Evolutionary conservation across 2,329 filamentous ascomycete genomes (phyloP).

Genomic region (Aspergillus carbonarius): DNA sequence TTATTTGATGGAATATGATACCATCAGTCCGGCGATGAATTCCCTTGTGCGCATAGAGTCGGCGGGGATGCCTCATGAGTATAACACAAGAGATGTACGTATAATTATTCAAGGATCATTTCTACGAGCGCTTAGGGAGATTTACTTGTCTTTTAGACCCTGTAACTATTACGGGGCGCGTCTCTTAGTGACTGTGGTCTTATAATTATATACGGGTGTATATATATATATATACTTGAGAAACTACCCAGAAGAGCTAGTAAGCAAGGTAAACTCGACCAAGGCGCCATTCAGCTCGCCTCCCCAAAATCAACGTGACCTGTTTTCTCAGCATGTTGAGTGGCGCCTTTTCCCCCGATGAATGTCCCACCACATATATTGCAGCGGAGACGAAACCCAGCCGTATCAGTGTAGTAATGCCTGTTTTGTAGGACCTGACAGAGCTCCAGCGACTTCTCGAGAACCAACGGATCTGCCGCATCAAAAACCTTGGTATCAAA

Average conservation of each 20-base stretch:
- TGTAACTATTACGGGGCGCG: too few relatives aligned
- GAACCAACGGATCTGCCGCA: slow-evolving; percentile 53
- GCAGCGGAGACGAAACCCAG: slow-evolving; percentile 75
- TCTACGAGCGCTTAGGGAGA: too few relatives aligned
- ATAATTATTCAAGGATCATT: too few relatives aligned
- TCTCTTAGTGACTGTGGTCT: too few relatives aligned
- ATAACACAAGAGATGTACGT: too few relatives aligned
- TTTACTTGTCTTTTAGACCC: too few relatives aligned
- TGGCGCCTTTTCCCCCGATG: slow-evolving; percentile 48
- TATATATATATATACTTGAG: not conserved
- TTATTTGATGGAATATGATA: not conserved
- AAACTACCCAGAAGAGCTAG: not conserved
- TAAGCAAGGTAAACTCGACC: not conserved
- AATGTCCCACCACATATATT: slow-evolving; percentile 55
- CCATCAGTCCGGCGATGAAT: not conserved
- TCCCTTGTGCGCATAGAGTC: not conserved
- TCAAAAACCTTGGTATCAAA: slow-evolving; percentile 77
- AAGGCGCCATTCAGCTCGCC: slow-evolving; percentile 28
- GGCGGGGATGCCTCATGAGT: not conserved
- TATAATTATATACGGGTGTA: not conserved
- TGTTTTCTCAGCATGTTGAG: slow-evolving; percentile 47
- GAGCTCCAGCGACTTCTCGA: slow-evolving; percentile 63
- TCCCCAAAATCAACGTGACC: slow-evolving; percentile 54
- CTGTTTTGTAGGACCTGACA: slow-evolving; percentile 66
- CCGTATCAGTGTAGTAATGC: slow-evolving; percentile 87